These are phyloP conservation scores for Xerocomus brunneocitrinus DNA, from an alignment of 768 basidiomycete genomes.

Conservation along the genomic window DNA sequence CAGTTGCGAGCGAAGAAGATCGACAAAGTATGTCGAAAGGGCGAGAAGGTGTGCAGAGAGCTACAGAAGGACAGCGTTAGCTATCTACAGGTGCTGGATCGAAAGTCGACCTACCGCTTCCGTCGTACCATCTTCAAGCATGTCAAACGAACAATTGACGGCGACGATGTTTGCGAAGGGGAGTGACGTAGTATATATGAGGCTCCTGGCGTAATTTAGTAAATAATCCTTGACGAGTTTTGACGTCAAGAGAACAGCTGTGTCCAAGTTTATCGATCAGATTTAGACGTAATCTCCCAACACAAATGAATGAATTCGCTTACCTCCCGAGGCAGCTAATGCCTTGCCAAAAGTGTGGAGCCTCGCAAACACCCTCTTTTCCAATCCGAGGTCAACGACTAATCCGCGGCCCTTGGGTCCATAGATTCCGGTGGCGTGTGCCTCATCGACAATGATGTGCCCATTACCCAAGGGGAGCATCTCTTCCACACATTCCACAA, in stretches of 20 bases:
- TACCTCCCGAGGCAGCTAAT: conserved; percentile 80
- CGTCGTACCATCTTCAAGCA: conserved; percentile 65
- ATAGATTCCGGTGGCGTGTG: conserved; percentile 90
- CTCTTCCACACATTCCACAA: conserved; percentile 59
- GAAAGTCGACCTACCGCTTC: conserved; percentile 36
- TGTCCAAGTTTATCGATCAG: neutral
- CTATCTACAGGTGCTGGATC: neutral
- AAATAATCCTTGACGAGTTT: conserved; percentile 76
- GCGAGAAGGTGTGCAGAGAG: conserved; percentile 24
- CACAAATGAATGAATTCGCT: conserved; percentile 24
- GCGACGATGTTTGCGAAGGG: conserved; percentile 73
- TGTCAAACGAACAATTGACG: conserved; percentile 72
- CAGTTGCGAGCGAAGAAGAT: conserved; percentile 30
- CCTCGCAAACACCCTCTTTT: conserved; percentile 66
- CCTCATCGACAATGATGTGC: conserved; percentile 85
- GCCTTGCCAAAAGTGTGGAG: conserved; percentile 95
- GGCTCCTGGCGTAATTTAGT: conserved; percentile 85
- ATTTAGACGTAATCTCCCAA: neutral
- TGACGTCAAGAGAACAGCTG: conserved; percentile 75
- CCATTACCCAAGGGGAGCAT: conserved; percentile 59
- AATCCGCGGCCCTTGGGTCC: conserved; percentile 74
- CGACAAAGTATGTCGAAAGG: conserved; percentile 30
- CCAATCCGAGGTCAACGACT: conserved; percentile 65
- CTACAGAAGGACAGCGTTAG: conserved; percentile 30
- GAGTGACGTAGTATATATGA: conserved; percentile 89